phyloP scores from a whole-genome alignment of 148 eudicot genomes.

The Vaccinium vitisidaea region DNA sequence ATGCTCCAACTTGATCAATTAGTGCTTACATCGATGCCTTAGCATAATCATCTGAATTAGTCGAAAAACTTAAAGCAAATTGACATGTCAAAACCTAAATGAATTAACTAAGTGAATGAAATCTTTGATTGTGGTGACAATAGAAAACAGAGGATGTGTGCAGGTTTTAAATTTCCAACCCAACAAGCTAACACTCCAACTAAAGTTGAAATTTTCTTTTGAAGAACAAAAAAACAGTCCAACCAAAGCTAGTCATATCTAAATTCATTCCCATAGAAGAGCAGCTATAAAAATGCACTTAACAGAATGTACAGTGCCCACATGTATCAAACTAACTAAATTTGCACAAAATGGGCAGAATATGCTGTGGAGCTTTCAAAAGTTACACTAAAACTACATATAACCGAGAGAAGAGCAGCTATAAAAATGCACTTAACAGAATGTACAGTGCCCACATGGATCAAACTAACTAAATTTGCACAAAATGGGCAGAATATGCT shows the following conservation, averaged over 20 bases:
- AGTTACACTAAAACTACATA: no score
- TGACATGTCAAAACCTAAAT: neutral
- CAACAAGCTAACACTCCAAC: neutral
- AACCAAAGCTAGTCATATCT: neutral
- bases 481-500: no score
- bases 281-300: neutral
- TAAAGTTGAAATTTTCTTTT: neutral
- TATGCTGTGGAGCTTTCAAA: no score
- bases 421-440: no score
- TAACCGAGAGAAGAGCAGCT: no score
- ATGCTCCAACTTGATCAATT: no score
- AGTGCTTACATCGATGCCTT: no score
- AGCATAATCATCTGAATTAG: no score
- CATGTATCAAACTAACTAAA: neutral
- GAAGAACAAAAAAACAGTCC: neutral
- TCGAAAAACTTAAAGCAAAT: no score
- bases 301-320: neutral
- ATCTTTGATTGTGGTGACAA: constrained; percentile 1
- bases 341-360: neutral
- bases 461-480: no score
- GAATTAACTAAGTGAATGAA: neutral
- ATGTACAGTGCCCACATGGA: no score
- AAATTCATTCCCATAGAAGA: neutral
- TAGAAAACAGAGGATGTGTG: neutral
- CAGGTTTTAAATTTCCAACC: neutral